Evolutionary conservation across 495 filamentous ascomycete species (phyloP), one percentile per base, ranked within the genome.

Genomic region (Terfezia boudieri): DNA sequence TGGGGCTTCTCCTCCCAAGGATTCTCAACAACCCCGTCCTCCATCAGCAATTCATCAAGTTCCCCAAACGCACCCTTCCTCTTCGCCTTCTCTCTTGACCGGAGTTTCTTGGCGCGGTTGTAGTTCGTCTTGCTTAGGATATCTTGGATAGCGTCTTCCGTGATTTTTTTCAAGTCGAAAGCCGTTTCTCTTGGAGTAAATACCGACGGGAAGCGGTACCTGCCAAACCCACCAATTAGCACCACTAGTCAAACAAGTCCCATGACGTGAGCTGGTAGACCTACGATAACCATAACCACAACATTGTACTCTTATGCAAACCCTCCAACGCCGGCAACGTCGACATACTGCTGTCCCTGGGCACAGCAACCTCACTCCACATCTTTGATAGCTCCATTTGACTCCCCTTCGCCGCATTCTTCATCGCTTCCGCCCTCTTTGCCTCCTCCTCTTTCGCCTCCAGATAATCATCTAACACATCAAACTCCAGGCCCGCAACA

Each of bases 201-300:
- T 10, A 94, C 74, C 52, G 87, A 85, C 10, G 80, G 73, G 62
- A 75, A 80, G 11, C 77, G 77, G 63, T 78, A 80, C 50, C 73
- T 76, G 20, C 14, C 12, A 51, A 36, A 4, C 43, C 1, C 4
- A 17, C 48, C 12, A 11, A 49, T 58, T 26, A 58, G 46, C 48
- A 54, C 7, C 36, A 8, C 49, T 36, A 4, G 5, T 37, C 10
- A 14, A 35, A 37, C 23, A 10, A 49, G 35, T 3, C 51, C 17
- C 41, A 46, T 14, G 41, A 20, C 14, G 41, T 46, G 12, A 20
- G 6, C 8, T 36, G 50, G 49, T 37, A 35, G 26, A 57, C 56
- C 52, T 60, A 64, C 62, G 62, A 65, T 64, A 96, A 71, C 90
- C 90, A 98, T 8, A 88, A 71, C 60, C 94, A 98, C 17, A 89